Evolutionary conservation across 345 rosid species (phyloP).

Genomic region (Excoecaria agallocha): DNA sequence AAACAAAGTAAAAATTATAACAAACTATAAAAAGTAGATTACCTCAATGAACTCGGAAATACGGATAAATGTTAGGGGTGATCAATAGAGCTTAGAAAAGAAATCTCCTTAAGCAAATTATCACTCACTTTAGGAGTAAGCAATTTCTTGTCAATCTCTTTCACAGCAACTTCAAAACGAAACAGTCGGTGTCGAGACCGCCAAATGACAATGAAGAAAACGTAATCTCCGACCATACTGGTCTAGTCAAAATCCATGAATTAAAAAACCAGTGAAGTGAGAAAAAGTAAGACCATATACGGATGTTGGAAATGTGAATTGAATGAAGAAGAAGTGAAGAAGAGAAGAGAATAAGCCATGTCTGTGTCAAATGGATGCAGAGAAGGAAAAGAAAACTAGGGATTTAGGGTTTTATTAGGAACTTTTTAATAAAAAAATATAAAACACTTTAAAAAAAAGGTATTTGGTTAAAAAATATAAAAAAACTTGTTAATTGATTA

Average conservation of each 20-base stretch:
- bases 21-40: slow-evolving; percentile 3
- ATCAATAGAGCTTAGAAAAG: slow-evolving; percentile 67
- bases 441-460: too few species aligned
- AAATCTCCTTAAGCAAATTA: slow-evolving; percentile 67
- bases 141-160: slow-evolving; percentile 70
- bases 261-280: not conserved
- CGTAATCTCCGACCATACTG: slow-evolving; percentile 60
- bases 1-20: not conserved
- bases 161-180: slow-evolving; percentile 59
- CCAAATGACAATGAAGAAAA: slow-evolving; percentile 72
- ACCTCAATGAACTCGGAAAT: slow-evolving; percentile 28
- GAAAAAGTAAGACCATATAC: not conserved
- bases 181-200: slow-evolving; percentile 47
- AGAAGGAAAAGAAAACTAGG: too few species aligned
- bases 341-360: too few species aligned
- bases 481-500: too few species aligned
- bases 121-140: slow-evolving; percentile 63
- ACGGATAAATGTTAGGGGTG: slow-evolving; percentile 57
- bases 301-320: too few species aligned
- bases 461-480: too few species aligned
- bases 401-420: too few species aligned
- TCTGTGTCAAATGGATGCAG: too few species aligned
- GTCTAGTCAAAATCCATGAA: slow-evolving; percentile 43
- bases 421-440: too few species aligned
- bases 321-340: too few species aligned